Percentiles rank a stretch among this genome's conserved stretches.
Evolutionary conservation across 352 stramenopile genomes (phyloP).

Genomic region (Aphanomyces invadans): DNA sequence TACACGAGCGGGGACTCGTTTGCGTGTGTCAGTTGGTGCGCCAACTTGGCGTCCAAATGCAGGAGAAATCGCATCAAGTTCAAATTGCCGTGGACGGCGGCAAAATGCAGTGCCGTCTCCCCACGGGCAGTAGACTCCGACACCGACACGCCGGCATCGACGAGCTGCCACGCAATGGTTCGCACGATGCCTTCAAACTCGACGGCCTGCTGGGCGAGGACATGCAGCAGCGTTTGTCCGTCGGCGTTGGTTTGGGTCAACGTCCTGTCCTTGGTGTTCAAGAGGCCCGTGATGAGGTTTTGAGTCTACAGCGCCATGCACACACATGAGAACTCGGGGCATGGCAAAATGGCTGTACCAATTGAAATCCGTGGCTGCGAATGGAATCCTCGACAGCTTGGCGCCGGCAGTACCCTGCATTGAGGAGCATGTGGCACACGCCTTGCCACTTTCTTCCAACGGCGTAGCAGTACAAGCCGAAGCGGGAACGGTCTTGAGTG

Average conservation of each 20-base stretch:
- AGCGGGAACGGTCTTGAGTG: conserved; percentile 27
- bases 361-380: conserved; percentile 55
- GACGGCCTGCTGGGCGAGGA: conserved; percentile 46
- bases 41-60: conserved; percentile 36
- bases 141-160: conserved; percentile 42
- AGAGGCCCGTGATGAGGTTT: conserved; percentile 53
- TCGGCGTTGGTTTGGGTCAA: conserved; percentile 39
- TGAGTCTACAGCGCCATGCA: conserved; percentile 31
- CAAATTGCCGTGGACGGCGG: conserved; percentile 41
- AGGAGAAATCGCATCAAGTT: conserved; percentile 68
- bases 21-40: conserved; percentile 37
- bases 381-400: conserved; percentile 71
- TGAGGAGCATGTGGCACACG: conserved; percentile 73
- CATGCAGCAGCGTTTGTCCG: conserved; percentile 55
- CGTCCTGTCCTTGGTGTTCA: conserved; percentile 37
- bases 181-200: conserved; percentile 48
- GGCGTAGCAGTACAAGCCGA: conserved; percentile 70
- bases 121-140: conserved; percentile 32
- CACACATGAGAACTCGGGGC: no score
- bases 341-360: conserved; percentile 27
- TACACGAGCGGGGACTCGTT: conserved; percentile 53
- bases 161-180: conserved; percentile 55
- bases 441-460: conserved; percentile 58
- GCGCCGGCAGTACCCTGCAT: conserved; percentile 55
- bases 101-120: conserved; percentile 52